These are phyloP conservation scores for Aspergillus sparsus DNA, from an alignment of 495 filamentous ascomycete species.

Conservation along the genomic window DNA sequence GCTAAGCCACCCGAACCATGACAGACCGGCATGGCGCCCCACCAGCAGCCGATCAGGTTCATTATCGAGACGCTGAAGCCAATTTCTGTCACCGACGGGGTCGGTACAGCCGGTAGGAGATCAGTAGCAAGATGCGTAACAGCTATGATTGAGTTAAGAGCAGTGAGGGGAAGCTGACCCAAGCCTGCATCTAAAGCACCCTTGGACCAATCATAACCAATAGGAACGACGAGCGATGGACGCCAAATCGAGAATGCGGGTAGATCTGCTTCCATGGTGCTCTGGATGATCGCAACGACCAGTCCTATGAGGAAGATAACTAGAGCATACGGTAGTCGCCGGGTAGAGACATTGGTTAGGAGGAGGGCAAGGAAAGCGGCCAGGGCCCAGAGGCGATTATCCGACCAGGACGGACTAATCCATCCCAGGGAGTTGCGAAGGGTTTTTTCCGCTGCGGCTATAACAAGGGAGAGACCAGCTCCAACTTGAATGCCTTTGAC, in stretches of 20 bases:
- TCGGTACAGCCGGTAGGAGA: slow-evolving; percentile 65
- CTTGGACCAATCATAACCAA: slow-evolving; percentile 43
- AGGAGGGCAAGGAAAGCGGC: slow-evolving; percentile 69
- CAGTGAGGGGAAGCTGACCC: slow-evolving; percentile 86
- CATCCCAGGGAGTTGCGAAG: slow-evolving; percentile 62
- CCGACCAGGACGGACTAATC: slow-evolving; percentile 58
- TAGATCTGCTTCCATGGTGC: slow-evolving; percentile 35
- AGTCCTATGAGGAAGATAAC: slow-evolving; percentile 66
- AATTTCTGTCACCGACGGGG: slow-evolving; percentile 69
- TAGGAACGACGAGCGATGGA: slow-evolving; percentile 47
- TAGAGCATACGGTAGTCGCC: slow-evolving; percentile 72
- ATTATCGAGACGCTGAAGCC: slow-evolving; percentile 78
- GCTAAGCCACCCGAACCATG: slow-evolving; percentile 91
- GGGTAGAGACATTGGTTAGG: slow-evolving; percentile 55
- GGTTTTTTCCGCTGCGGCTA: slow-evolving; percentile 69
- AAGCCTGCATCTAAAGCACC: slow-evolving; percentile 63
- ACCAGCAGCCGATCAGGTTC: slow-evolving; percentile 85
- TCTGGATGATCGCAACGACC: slow-evolving; percentile 52
- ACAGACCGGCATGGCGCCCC: slow-evolving; percentile 93
- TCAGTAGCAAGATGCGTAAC: slow-evolving; percentile 73
- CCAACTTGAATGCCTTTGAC: slow-evolving; percentile 95
- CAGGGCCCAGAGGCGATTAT: slow-evolving; percentile 74
- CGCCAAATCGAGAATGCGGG: slow-evolving; percentile 54
- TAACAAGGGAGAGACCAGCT: slow-evolving; percentile 76
- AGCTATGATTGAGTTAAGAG: slow-evolving; percentile 87